Conservation (phyloP, 2,329 filamentous ascomycete species). For the Tolypocladium capitatum region DNA sequence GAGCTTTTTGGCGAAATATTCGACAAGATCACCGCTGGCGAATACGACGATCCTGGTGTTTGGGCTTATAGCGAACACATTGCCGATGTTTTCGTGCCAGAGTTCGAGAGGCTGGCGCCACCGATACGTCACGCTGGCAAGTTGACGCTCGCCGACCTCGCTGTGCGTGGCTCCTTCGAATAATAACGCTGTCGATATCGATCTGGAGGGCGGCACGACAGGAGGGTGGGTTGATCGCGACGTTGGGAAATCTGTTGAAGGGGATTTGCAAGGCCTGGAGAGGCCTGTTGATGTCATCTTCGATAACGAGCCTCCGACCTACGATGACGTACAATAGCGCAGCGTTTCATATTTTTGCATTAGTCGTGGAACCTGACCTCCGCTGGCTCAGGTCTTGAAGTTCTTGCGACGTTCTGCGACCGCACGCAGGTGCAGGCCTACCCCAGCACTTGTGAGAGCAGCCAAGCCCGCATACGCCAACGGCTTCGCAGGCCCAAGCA, state of each 20-base stretch:
- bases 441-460: too few species aligned
- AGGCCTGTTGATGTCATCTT: conserved; percentile 21
- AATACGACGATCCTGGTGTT: conserved; percentile 2
- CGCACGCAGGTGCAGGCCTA: too few species aligned
- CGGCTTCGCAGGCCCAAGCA: too few species aligned
- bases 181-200: neutral
- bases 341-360: too few species aligned
- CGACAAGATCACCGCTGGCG: conserved; percentile 1
- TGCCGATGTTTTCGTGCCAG: conserved; percentile 1
- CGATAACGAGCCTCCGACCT: conserved; percentile 12
- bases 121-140: conserved; percentile 1
- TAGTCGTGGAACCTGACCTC: too few species aligned
- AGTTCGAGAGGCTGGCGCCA: conserved; percentile 3
- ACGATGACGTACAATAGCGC: too few species aligned
- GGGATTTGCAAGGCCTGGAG: neutral
- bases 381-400: too few species aligned
- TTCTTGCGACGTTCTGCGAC: too few species aligned
- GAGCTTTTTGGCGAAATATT: conserved; percentile 1
- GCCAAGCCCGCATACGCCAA: too few species aligned
- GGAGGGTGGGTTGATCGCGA: conserved; percentile 32
- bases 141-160: conserved; percentile 4
- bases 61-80: conserved; percentile 5
- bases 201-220: neutral
- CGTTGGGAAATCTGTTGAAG: neutral
- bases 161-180: conserved; percentile 1